Conservation (phyloP, 345 rosid genomes). For the Hypericum perforatum region DNA sequence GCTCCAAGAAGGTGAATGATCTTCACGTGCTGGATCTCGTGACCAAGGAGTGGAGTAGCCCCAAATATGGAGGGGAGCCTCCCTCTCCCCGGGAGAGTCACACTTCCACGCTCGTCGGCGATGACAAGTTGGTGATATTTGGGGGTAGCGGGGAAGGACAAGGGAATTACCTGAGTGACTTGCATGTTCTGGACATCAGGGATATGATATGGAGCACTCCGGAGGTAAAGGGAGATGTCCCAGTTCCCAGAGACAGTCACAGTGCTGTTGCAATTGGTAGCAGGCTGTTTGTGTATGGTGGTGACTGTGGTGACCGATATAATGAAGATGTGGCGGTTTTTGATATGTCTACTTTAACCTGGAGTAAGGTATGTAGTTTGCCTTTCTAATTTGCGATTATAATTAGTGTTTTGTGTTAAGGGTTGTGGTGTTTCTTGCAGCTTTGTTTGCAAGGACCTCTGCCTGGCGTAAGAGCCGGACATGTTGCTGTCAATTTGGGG, state of each 20-base stretch:
- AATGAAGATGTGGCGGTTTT: constrained; percentile 51
- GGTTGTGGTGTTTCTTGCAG: constrained; percentile 22
- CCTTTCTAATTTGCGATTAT: background rate
- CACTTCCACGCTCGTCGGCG: constrained; percentile 49
- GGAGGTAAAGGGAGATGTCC: constrained; percentile 40
- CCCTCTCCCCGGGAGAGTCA: constrained; percentile 70
- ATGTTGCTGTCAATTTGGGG: constrained; percentile 47
- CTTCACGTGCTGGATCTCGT: constrained; percentile 49
- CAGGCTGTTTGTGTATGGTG: constrained; percentile 52
- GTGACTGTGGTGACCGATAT: constrained; percentile 63
- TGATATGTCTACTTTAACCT: constrained; percentile 37
- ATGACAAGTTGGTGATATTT: constrained; percentile 41
- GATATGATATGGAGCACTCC: constrained; percentile 60
- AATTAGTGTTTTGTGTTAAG: background rate
- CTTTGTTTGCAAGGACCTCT: constrained; percentile 38
- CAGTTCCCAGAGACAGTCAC: constrained; percentile 71
- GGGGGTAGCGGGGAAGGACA: constrained; percentile 83
- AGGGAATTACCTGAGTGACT: constrained; percentile 64
- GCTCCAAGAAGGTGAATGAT: constrained; percentile 58
- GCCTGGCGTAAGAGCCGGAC: constrained; percentile 69
- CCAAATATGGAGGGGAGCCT: constrained; percentile 34
- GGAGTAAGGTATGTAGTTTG: constrained; percentile 43
- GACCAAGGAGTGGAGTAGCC: constrained; percentile 45
- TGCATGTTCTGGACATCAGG: constrained; percentile 51
- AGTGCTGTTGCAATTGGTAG: constrained; percentile 39